Evolutionary conservation across 106 monocot genomes (phyloP).

Genomic region (Xerophyta viscosa): DNA sequence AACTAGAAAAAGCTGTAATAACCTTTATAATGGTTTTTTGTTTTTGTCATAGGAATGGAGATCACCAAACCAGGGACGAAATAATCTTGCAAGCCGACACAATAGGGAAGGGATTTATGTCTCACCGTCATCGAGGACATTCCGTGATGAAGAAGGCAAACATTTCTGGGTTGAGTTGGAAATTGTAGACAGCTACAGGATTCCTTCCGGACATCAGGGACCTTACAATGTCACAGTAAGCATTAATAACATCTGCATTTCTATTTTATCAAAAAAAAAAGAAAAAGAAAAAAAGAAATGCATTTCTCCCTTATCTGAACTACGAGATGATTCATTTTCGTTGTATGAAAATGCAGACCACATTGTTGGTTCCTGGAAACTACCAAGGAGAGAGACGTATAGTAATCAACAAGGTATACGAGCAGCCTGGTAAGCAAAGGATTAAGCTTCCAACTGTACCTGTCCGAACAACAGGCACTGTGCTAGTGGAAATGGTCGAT

Average conservation of each 20-base stretch:
- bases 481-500: constrained; percentile 94
- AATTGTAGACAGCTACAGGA: constrained; percentile 81
- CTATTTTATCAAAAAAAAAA: neutral
- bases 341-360: constrained; percentile 55
- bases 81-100: constrained; percentile 64
- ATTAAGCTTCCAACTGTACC: constrained; percentile 90
- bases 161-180: constrained; percentile 97
- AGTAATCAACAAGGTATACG: constrained; percentile 34
- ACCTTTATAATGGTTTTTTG: no score
- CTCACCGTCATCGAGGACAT: constrained; percentile 55
- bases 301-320: no score
- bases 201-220: constrained; percentile 78
- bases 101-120: constrained; percentile 89
- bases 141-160: constrained; percentile 94
- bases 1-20: no score
- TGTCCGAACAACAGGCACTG: constrained; percentile 88
- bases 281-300: no score
- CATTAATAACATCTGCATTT: neutral
- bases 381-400: constrained; percentile 92
- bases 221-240: constrained; percentile 97
- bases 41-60: constrained; percentile 67
- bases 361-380: constrained; percentile 87
- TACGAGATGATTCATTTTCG: no score
- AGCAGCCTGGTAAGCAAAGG: constrained; percentile 72
- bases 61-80: constrained; percentile 77